phyloP scores from a whole-genome alignment of 2,329 filamentous ascomycete species.

The Trichoderma pleuroti region DNA sequence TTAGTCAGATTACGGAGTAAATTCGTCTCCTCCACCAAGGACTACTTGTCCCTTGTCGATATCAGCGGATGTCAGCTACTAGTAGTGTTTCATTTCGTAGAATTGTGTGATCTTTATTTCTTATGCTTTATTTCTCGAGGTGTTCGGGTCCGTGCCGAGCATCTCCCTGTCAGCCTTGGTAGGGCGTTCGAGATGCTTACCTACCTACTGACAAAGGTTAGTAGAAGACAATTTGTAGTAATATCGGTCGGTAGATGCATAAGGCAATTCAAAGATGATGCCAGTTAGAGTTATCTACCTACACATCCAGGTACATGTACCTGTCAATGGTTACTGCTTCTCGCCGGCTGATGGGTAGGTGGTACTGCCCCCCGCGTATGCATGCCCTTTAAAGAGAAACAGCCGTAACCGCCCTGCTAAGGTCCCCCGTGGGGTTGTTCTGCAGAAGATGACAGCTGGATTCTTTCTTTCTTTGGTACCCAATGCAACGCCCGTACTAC shows the following conservation, averaged over 20 bases:
- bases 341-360: neutral
- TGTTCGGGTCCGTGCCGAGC: neutral
- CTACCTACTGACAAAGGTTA: neutral
- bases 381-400: neutral
- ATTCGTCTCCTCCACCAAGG: neutral
- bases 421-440: neutral
- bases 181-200: neutral
- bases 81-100: neutral
- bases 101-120: neutral
- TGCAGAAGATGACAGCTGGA: neutral
- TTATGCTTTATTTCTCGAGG: neutral
- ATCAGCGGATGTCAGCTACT: neutral
- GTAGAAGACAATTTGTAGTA: neutral
- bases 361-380: neutral
- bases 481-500: neutral
- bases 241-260: neutral
- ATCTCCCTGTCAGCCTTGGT: neutral
- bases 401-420: neutral
- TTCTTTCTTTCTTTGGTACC: neutral
- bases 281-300: neutral
- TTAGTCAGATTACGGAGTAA: constrained; percentile 1
- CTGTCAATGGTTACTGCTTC: neutral
- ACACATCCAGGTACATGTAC: neutral
- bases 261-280: neutral
- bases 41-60: neutral